Percentiles rank a stretch among this genome's conserved stretches.
phyloP scores from a whole-genome alignment of 208 protist species.

The Leishmania arabica region DNA sequence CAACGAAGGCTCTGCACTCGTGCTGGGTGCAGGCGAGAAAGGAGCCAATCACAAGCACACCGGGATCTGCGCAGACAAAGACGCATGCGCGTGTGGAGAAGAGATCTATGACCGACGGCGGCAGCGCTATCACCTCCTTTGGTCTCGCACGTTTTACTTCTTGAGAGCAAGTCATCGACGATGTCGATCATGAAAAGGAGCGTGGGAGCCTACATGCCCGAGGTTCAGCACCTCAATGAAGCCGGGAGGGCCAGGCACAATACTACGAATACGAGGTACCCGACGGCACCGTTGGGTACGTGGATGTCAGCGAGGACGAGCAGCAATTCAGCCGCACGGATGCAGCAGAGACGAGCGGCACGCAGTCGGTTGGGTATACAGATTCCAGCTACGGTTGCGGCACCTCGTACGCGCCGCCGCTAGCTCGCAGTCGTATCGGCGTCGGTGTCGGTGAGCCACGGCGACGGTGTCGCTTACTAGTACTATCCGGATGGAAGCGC shows the following conservation, averaged over 20 bases:
- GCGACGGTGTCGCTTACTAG: not conserved
- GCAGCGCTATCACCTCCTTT: not conserved
- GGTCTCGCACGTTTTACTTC: not conserved
- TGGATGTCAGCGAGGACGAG: slow-evolving; percentile 12
- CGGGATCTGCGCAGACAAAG: not conserved
- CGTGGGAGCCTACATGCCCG: slow-evolving; percentile 23
- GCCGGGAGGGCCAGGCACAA: not conserved
- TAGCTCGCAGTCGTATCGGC: not conserved
- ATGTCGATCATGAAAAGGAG: slow-evolving; percentile 7
- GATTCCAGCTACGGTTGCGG: slow-evolving; percentile 15
- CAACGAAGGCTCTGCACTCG: not conserved
- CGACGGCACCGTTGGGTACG: slow-evolving; percentile 29
- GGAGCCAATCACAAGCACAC: too few species aligned
- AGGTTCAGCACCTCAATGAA: not conserved
- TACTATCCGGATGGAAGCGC: not conserved
- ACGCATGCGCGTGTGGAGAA: slow-evolving; percentile 16
- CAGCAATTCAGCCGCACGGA: slow-evolving; percentile 21
- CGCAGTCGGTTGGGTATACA: slow-evolving; percentile 9
- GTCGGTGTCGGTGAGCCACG: not conserved
- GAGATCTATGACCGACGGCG: too few species aligned
- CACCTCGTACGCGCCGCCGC: slow-evolving; percentile 16
- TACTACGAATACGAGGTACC: slow-evolving; percentile 39
- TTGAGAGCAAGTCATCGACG: not conserved
- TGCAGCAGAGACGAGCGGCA: not conserved
- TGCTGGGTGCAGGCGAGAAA: not conserved